These are phyloP conservation scores for Fusarium aywerte DNA, from an alignment of 2,329 filamentous ascomycete genomes.

Conservation along the genomic window DNA sequence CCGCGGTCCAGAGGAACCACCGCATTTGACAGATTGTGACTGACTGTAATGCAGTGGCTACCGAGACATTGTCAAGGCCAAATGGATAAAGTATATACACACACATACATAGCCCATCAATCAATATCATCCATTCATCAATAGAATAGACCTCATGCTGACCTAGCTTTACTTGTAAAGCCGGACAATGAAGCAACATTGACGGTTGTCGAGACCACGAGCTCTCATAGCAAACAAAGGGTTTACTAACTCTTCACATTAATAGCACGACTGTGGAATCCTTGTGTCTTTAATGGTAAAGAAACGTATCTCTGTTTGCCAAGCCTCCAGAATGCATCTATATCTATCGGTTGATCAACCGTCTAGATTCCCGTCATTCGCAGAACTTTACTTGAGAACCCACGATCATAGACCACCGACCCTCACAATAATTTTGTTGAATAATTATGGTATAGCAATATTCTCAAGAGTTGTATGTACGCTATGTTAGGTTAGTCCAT, in stretches of 20 bases:
- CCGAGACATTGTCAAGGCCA: background rate
- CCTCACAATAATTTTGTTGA: background rate
- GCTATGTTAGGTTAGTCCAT: conserved; percentile 1
- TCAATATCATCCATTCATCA: background rate
- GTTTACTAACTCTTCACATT: background rate
- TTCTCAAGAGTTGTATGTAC: background rate
- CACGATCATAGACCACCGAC: background rate
- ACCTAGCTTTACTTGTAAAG: background rate
- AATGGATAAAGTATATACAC: background rate
- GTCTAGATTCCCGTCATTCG: background rate
- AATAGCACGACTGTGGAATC: background rate
- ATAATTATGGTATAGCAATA: conserved; percentile 6
- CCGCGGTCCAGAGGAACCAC: too few relatives aligned
- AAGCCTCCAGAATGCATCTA: background rate
- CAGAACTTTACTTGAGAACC: background rate
- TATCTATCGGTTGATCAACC: background rate
- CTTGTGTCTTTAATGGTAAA: background rate
- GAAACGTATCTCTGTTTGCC: background rate
- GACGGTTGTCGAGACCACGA: background rate
- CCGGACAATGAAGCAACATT: background rate
- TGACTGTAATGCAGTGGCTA: background rate
- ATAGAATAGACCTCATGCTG: too few relatives aligned
- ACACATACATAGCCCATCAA: background rate
- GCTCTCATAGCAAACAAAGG: background rate
- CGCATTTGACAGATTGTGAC: background rate